phyloP scores from a whole-genome alignment of 2,329 filamentous ascomycete species.

The Alternaria atra region DNA sequence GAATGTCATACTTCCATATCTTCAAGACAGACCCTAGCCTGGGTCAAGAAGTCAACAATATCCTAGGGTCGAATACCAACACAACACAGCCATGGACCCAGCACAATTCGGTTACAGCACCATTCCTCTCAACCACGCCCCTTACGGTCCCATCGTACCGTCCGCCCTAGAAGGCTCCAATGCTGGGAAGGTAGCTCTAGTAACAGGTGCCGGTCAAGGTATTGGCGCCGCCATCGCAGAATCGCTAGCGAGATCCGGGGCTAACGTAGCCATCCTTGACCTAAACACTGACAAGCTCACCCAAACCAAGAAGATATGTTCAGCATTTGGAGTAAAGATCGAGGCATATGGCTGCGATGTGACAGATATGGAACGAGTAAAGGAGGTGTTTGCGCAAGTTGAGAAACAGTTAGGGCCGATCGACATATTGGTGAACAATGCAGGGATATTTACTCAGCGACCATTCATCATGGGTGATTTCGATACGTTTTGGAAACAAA shows the following conservation, averaged over 20 bases:
- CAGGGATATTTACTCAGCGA: slow-evolving; percentile 37
- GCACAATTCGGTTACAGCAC: slow-evolving; percentile 35
- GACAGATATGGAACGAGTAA: slow-evolving; percentile 19
- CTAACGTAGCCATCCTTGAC: slow-evolving; percentile 39
- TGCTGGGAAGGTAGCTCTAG: slow-evolving; percentile 34
- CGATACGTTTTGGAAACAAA: slow-evolving; percentile 39
- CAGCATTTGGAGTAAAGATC: slow-evolving; percentile 30
- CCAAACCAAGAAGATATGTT: slow-evolving; percentile 35
- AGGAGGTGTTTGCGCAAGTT: slow-evolving; percentile 24
- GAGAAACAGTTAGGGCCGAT: slow-evolving; percentile 34
- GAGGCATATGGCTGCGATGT: slow-evolving; percentile 36
- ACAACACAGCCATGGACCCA: slow-evolving; percentile 27
- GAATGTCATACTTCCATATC: neutral
- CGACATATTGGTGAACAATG: slow-evolving; percentile 42
- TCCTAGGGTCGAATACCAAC: neutral
- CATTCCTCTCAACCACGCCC: slow-evolving; percentile 26
- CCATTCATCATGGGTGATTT: slow-evolving; percentile 41
- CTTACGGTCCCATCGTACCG: slow-evolving; percentile 28
- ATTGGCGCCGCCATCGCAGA: slow-evolving; percentile 43
- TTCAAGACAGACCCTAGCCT: neutral
- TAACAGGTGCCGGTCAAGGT: slow-evolving; percentile 41
- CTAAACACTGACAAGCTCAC: slow-evolving; percentile 27
- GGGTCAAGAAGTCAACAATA: too few relatives aligned
- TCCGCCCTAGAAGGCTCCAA: slow-evolving; percentile 29
- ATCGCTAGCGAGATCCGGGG: slow-evolving; percentile 38